Conservation (phyloP, 1,284 basidiomycete genomes). For the Malassezia cuniculi region DNA sequence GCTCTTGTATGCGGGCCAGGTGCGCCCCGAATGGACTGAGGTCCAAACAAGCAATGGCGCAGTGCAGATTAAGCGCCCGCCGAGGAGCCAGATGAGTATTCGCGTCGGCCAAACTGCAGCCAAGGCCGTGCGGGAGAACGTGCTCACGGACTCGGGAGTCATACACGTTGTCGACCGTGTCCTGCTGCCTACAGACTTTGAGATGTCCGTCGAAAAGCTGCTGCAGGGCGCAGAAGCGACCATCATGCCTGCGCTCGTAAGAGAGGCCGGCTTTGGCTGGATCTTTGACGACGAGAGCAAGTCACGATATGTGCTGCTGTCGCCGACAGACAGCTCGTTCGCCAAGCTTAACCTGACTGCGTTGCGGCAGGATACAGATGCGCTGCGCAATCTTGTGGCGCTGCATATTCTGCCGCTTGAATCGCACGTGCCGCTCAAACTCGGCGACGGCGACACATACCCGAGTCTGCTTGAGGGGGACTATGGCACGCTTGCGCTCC, state of each 20-base stretch:
- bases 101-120: slow-evolving; percentile 9
- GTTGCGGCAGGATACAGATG: slow-evolving; percentile 51
- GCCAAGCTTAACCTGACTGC: slow-evolving; percentile 70
- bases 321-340: slow-evolving; percentile 84
- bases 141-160: slow-evolving; percentile 74
- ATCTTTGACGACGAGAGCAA: slow-evolving; percentile 1
- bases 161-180: slow-evolving; percentile 76
- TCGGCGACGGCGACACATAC: slow-evolving; percentile 25
- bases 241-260: slow-evolving; percentile 2
- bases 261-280: slow-evolving; percentile 7
- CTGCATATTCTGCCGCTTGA: slow-evolving; percentile 71
- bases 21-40: slow-evolving; percentile 46
- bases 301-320: slow-evolving; percentile 52
- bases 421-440: slow-evolving; percentile 1
- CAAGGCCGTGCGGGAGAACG: slow-evolving; percentile 49
- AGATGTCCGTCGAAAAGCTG: slow-evolving; percentile 47
- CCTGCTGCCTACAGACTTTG: slow-evolving; percentile 73
- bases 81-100: slow-evolving; percentile 9
- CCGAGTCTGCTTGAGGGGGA: slow-evolving; percentile 24
- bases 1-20: slow-evolving; percentile 59
- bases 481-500: slow-evolving; percentile 31
- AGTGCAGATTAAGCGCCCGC: slow-evolving; percentile 14
- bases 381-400: slow-evolving; percentile 59
- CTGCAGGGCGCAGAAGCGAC: not conserved
- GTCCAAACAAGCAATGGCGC: slow-evolving; percentile 30